Percentiles rank a stretch among this genome's conserved stretches.
Evolutionary conservation across 495 filamentous ascomycete species (phyloP).

Genomic region (Bacidia rubella): DNA sequence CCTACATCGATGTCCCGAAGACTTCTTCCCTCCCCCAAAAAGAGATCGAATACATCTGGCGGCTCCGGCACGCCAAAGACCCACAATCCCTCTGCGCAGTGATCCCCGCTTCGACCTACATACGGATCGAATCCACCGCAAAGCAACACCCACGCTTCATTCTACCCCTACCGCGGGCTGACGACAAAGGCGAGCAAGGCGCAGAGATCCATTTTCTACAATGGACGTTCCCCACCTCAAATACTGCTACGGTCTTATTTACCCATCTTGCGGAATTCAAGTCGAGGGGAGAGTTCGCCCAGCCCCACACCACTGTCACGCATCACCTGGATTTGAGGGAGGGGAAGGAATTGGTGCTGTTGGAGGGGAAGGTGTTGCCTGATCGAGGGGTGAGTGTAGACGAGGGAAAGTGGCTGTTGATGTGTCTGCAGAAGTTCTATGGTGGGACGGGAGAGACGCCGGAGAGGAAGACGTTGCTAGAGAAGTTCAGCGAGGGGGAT

Average conservation of each 20-base stretch:
- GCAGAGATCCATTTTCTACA: conserved; percentile 75
- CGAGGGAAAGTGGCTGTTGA: conserved; percentile 78
- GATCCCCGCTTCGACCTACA: conserved; percentile 60
- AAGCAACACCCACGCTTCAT: conserved; percentile 74
- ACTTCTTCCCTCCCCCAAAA: conserved; percentile 54
- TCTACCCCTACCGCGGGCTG: conserved; percentile 65
- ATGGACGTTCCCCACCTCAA: conserved; percentile 55
- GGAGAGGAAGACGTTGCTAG: conserved; percentile 48
- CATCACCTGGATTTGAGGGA: conserved; percentile 70
- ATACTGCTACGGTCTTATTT: conserved; percentile 75
- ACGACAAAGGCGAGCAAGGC: conserved; percentile 26
- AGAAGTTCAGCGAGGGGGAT: conserved; percentile 71
- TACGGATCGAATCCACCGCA: conserved; percentile 50
- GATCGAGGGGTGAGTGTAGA: conserved; percentile 63
- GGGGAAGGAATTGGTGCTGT: conserved; percentile 62
- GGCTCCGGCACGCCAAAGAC: conserved; percentile 64
- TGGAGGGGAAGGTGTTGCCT: conserved; percentile 68
- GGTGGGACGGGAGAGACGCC: conserved; percentile 43
- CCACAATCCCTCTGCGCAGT: conserved; percentile 64
- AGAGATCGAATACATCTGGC: conserved; percentile 83
- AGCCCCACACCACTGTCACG: conserved; percentile 85
- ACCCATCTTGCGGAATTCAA: conserved; percentile 88
- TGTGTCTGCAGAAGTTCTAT: conserved; percentile 93
- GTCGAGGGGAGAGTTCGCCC: conserved; percentile 71
- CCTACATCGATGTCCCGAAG: conserved; percentile 74